These are phyloP conservation scores for Skeletonema menzelii DNA, from an alignment of 108 stramenopile genomes.

Conservation along the genomic window DNA sequence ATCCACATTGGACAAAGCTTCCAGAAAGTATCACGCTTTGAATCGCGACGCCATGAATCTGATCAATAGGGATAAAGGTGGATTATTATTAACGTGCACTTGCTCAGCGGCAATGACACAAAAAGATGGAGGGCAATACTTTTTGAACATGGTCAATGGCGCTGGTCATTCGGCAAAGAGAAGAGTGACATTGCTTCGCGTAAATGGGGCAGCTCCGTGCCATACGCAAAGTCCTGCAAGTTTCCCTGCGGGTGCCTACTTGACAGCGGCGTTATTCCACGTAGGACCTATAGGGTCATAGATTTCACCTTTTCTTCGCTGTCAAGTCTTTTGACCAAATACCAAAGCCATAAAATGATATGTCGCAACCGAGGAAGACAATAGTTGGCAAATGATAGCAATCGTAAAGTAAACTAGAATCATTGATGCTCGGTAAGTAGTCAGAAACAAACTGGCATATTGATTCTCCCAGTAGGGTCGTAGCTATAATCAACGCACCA, in stretches of 20 bases:
- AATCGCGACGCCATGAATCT: slow-evolving; percentile 91
- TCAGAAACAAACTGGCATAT: slow-evolving; percentile 3
- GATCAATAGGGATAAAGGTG: slow-evolving; percentile 63
- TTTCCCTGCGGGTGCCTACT: slow-evolving; percentile 79
- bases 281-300: slow-evolving; percentile 48
- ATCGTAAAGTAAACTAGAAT: slow-evolving; percentile 14
- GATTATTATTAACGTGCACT: slow-evolving; percentile 91
- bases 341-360: slow-evolving; percentile 5
- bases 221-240: slow-evolving; percentile 78
- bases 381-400: slow-evolving; percentile 14
- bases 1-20: slow-evolving; percentile 63
- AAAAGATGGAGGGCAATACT: slow-evolving; percentile 84
- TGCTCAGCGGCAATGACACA: slow-evolving; percentile 96
- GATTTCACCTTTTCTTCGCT: background rate
- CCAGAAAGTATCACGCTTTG: slow-evolving; percentile 85
- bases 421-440: slow-evolving; percentile 1
- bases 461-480: background rate
- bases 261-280: slow-evolving; percentile 79
- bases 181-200: slow-evolving; percentile 62
- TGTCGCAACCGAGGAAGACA: slow-evolving; percentile 15
- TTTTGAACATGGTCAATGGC: slow-evolving; percentile 71
- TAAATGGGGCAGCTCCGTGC: slow-evolving; percentile 79
- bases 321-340: slow-evolving; percentile 11
- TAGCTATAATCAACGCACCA: background rate
- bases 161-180: slow-evolving; percentile 71